phyloP scores from a whole-genome alignment of 345 rosid genomes.

The Heritiera fomes region DNA sequence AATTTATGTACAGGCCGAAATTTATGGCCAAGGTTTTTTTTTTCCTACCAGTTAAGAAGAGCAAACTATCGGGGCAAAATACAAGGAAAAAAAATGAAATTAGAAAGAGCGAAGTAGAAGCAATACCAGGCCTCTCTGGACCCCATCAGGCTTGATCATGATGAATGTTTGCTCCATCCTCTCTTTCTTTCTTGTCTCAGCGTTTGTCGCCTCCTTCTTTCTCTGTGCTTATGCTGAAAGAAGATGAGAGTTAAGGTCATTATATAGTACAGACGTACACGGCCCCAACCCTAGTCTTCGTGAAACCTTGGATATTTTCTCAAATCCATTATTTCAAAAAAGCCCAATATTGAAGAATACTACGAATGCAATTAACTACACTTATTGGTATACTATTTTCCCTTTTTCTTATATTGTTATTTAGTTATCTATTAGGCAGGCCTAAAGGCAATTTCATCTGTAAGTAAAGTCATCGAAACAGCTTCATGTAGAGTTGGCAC shows the following conservation, averaged over 20 bases:
- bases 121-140: conserved; percentile 86
- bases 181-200: neutral
- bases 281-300: conserved; percentile 11
- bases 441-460: neutral
- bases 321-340: too few species aligned
- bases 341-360: too few species aligned
- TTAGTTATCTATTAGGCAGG: neutral
- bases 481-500: neutral
- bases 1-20: neutral
- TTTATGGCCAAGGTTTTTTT: neutral
- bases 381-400: too few species aligned
- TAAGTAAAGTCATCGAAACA: neutral
- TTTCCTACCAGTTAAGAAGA: neutral
- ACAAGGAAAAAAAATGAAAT: neutral
- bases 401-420: neutral
- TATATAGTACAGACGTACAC: neutral
- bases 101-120: neutral
- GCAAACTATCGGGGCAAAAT: neutral
- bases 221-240: neutral
- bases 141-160: conserved; percentile 99
- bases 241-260: neutral
- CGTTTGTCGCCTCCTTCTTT: neutral
- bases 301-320: neutral
- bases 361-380: too few species aligned
- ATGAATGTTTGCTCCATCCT: conserved; percentile 86